phyloP scores from a whole-genome alignment of 2,329 filamentous ascomycete species.

The Sphaerostilbella broomeana region DNA sequence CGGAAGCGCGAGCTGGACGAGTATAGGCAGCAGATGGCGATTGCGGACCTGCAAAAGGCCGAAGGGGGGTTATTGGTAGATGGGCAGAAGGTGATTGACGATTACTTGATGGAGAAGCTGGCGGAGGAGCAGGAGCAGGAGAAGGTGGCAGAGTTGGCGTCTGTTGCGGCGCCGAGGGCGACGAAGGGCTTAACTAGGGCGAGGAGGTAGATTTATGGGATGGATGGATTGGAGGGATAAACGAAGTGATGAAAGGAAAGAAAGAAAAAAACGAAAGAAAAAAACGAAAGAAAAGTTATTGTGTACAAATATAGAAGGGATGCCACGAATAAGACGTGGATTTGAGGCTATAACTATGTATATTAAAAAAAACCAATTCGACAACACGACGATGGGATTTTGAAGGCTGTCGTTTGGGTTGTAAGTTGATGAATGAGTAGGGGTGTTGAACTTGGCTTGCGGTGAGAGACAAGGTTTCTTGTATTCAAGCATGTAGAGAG shows the following conservation, averaged over 20 bases:
- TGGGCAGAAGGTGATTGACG: slow-evolving; percentile 44
- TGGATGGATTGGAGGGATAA: too few relatives aligned
- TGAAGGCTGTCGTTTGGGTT: too few relatives aligned
- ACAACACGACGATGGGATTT: too few relatives aligned
- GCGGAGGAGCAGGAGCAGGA: slow-evolving; percentile 29
- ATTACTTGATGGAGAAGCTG: slow-evolving; percentile 26
- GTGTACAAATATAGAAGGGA: too few relatives aligned
- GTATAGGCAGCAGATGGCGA: slow-evolving; percentile 44
- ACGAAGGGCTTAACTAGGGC: slow-evolving; percentile 15
- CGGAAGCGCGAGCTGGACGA: slow-evolving; percentile 59
- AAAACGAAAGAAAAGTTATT: too few relatives aligned
- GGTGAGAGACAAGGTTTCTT: too few relatives aligned
- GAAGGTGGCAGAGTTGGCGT: slow-evolving; percentile 27
- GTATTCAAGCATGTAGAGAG: too few relatives aligned
- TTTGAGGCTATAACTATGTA: too few relatives aligned
- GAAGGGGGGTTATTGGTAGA: slow-evolving; percentile 53
- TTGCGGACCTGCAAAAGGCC: slow-evolving; percentile 48
- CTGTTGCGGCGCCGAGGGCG: slow-evolving; percentile 19
- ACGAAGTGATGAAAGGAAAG: slow-evolving; percentile 10
- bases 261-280: background rate
- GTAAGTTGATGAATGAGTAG: too few relatives aligned
- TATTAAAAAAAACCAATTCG: too few relatives aligned
- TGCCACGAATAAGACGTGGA: too few relatives aligned
- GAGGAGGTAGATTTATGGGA: slow-evolving; percentile 18
- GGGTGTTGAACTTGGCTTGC: too few relatives aligned